These are phyloP conservation scores for Metschnikowia lochheadii DNA, from an alignment of 805 yeast genomes.

Conservation along the genomic window DNA sequence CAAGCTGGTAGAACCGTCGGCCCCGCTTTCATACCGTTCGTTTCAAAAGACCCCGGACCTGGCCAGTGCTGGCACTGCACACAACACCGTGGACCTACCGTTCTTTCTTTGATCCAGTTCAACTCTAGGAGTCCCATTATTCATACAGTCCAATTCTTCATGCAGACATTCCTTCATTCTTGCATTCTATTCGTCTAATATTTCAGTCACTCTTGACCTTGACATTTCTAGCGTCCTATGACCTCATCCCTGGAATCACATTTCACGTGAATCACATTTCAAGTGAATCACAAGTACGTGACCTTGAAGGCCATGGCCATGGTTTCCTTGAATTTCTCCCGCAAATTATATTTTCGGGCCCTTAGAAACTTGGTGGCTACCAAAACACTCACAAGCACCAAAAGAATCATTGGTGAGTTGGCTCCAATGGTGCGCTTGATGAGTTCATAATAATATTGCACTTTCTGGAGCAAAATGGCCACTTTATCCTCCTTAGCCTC, in stretches of 20 bases:
- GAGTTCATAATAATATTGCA: conserved; percentile 10
- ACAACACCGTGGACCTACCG: conserved; percentile 38
- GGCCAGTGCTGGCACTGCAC: not conserved
- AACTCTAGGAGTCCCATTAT: not conserved
- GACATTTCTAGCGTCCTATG: no score
- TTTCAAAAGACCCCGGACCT: conserved; percentile 2
- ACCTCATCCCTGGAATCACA: no score
- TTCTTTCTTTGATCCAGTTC: conserved; percentile 27
- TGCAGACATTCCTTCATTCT: not conserved
- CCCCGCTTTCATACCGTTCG: conserved; percentile 12
- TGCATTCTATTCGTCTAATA: not conserved
- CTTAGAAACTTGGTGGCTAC: conserved; percentile 21
- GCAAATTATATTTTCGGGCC: conserved; percentile 24
- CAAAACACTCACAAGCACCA: conserved; percentile 20
- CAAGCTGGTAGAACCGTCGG: not conserved
- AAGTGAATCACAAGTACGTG: conserved; percentile 24
- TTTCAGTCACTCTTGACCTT: not conserved
- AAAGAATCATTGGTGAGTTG: conserved; percentile 27
- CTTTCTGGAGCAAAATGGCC: conserved; percentile 2
- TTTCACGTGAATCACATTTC: no score
- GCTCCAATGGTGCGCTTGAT: conserved; percentile 22
- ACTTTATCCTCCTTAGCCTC: not conserved
- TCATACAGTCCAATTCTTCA: not conserved
- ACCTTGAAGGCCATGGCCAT: conserved; percentile 43
- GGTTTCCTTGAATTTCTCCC: conserved; percentile 32